Evolutionary conservation across 768 basidiomycete genomes (phyloP), one percentile per base, ranked within the genome.

Genomic region (Terana coerulea): DNA sequence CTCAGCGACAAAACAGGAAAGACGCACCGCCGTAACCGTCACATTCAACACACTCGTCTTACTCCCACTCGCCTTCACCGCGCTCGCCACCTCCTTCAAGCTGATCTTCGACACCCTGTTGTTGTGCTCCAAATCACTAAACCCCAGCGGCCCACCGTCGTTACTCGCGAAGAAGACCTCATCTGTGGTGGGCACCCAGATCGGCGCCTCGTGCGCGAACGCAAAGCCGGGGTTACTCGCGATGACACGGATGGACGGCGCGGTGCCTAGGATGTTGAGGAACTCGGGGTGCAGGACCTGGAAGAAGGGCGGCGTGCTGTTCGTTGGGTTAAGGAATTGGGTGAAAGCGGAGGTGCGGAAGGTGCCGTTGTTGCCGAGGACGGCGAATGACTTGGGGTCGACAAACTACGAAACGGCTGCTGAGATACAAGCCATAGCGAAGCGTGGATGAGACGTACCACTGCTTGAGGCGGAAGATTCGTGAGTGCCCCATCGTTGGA

Each of bases 181-280:
- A 59, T 89, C 78, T n/a, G 81, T 83, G n/a, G 72, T 75, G 5
- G 81, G 68, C 28, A 79, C 69, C 65, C 81, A 88, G 1, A 90
- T 72, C 0, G 86, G 86, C 2, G 86, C 89, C 67, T 92, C 90
- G 61, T 91, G 88, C 15, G 87, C 88, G 55, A 88, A 81, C 2
- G 83, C 83, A 63, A 83, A 84, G 3, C 74, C 78, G 3, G 76
- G 74, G 52, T 81, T 79, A 7, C 77, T 75, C 0, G 81, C 80
- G 41, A 92, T 77, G 52, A 78, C 64, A 3, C 76, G 74, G 43
- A 91, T 75, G 0, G 76, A 75, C 5, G 88, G 80, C 22, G 69
- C 67, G 3, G 65, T 55, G 1, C 87, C 88, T 1, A 88, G 75
- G 49, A 89, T 70, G 6, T 64, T 50, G 37, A 84, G 67, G 66